Base-by-base conservation (phyloP, 2,329 filamentous ascomycete genomes). In the Colletotrichum caudatum region DNA sequence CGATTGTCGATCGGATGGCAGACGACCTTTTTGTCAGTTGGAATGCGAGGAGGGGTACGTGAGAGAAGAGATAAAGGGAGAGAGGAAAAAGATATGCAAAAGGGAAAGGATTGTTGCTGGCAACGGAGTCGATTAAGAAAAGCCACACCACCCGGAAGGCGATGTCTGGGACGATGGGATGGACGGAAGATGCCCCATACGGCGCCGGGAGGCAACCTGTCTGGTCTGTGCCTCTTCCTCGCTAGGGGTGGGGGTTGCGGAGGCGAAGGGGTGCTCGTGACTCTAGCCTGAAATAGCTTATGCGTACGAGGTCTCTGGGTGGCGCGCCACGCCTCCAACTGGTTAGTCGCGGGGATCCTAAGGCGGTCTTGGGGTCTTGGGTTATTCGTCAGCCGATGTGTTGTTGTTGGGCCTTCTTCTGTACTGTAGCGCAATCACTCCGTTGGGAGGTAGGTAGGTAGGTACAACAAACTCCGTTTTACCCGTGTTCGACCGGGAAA, bases 221-320 rank as follows among this genome's bases (percentile, higher is more conserved):
- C 26, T 56, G 61, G 39, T 20, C 61, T 62, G 29, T 37, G 58
- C 58, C 50, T 41, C 29, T 56, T 41, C 41, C 14, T 37, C 23
- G 48, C 53, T 63, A 33, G 53, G 60, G 57, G 53, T 59, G 46
- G 59, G 53, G 60, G 57, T 53, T 59, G 46, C 53, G 65, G 59
- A 59, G 53, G 62, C 53, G 41, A 20, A 20, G 18, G 41, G 59
- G 66, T 69, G 59, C 69, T 72, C 65, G 65, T 72, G 69, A 72
- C 65, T 72, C 69, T 69, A 72, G 48, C 69, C 69, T 64, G 65
- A 71, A 60, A 44, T 64, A 50, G 59, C 59, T 64, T 56, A 64
- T 71, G 65, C 65, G 65, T 20, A 69, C 69, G 65, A 69, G 60
- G 69, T 60, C 65, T 71, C 65, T 69, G 65, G 69, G 69, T 59